Conservation (phyloP, 139 green algal species). For the Micractinium conductrix region DNA sequence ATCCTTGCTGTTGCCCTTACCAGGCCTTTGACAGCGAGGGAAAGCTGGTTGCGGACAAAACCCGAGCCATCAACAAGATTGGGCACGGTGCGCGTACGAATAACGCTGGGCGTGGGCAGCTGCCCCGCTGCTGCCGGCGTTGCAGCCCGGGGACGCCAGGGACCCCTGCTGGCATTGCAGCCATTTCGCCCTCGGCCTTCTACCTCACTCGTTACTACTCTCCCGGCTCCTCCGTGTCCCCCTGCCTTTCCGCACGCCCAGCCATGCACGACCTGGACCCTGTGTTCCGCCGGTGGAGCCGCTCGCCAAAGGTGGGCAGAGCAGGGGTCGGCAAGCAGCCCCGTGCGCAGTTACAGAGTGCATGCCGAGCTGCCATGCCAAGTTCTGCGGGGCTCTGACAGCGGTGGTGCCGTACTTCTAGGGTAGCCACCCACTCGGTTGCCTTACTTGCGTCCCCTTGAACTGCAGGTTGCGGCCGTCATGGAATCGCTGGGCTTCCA, state of each 20-base stretch:
- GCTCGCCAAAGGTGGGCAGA: slow-evolving; percentile 70
- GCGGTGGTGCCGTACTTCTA: no score
- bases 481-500: slow-evolving; percentile 75
- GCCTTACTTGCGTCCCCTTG: no score
- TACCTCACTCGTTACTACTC: no score
- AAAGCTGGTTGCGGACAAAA: slow-evolving; percentile 63
- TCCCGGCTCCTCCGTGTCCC: background rate
- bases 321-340: no score
- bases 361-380: no score
- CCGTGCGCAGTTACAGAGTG: no score
- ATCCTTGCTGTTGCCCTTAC: no score
- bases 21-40: slow-evolving; percentile 78
- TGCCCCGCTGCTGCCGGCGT: background rate
- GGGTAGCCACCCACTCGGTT: no score
- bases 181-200: background rate
- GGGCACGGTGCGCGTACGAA: slow-evolving; percentile 72
- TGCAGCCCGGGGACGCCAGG: no score
- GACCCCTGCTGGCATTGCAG: background rate
- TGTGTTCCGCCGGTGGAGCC: slow-evolving; percentile 81
- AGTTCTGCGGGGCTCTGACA: no score
- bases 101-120: background rate
- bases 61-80: slow-evolving; percentile 91
- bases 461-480: no score
- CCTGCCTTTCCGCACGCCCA: slow-evolving; percentile 20
- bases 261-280: slow-evolving; percentile 95